These are phyloP conservation scores for Boletus barrowsii DNA, from an alignment of 768 basidiomycete species.

Conservation along the genomic window DNA sequence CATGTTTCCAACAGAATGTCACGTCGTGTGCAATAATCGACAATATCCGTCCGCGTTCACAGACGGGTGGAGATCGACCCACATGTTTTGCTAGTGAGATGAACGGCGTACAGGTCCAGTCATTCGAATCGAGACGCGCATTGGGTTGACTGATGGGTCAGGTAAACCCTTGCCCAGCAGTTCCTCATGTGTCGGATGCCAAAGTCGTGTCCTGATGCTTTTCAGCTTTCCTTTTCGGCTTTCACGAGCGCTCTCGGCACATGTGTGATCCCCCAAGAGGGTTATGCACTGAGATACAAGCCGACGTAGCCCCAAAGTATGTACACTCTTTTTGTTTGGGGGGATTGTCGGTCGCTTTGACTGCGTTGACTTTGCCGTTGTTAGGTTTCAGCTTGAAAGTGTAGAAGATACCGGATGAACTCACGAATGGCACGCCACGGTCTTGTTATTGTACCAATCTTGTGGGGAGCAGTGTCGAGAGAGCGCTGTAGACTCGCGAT, in stretches of 20 bases:
- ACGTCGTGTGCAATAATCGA: constrained; percentile 50
- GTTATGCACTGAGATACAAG: constrained; percentile 2
- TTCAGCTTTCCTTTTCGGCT: neutral
- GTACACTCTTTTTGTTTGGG: constrained; percentile 39
- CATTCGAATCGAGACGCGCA: constrained; percentile 24
- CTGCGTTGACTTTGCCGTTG: constrained; percentile 41
- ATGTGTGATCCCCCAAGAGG: constrained; percentile 4
- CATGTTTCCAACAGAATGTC: constrained; percentile 62
- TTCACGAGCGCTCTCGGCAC: constrained; percentile 1
- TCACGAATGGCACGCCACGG: constrained; percentile 56
- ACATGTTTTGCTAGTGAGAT: constrained; percentile 6
- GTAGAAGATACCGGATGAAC: constrained; percentile 62
- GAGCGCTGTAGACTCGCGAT: constrained; percentile 1
- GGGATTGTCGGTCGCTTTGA: constrained; percentile 50
- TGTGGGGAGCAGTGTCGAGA: neutral
- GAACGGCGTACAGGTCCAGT: neutral
- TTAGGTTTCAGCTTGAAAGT: constrained; percentile 69
- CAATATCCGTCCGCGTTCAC: constrained; percentile 61
- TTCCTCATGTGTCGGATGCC: constrained; percentile 50
- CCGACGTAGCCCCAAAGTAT: neutral
- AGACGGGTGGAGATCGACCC: constrained; percentile 66
- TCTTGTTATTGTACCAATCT: constrained; percentile 42
- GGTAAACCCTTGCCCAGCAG: constrained; percentile 42
- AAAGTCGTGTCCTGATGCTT: constrained; percentile 3
- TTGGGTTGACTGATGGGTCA: constrained; percentile 62